Evolutionary conservation across 257 asterid genomes (phyloP).

Genomic region (Ballota nigra): DNA sequence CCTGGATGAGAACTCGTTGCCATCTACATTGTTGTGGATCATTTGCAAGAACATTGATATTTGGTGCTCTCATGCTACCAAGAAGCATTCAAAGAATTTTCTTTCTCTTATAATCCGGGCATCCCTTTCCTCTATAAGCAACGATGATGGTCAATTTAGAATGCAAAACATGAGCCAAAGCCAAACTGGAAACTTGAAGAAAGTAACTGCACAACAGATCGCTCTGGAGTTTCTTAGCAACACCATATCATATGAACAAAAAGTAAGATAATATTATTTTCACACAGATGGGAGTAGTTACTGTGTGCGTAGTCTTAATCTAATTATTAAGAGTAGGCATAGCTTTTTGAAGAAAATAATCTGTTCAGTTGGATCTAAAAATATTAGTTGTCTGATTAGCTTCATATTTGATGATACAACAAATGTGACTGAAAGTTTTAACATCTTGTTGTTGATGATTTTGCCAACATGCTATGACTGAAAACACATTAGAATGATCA

Average conservation of each 20-base stretch:
- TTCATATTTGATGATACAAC: not conserved
- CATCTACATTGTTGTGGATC: conserved; percentile 58
- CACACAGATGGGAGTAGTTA: not conserved
- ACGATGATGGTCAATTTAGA: conserved; percentile 24
- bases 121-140: conserved; percentile 39
- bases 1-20: conserved; percentile 50
- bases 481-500: not conserved
- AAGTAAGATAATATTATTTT: conserved; percentile 45
- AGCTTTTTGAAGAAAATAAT: conserved; percentile 3
- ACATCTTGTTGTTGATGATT: conserved; percentile 11
- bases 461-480: not conserved
- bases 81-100: conserved; percentile 66
- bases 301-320: not conserved
- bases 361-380: not conserved
- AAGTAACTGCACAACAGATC: conserved; percentile 44
- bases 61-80: conserved; percentile 76
- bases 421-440: not conserved
- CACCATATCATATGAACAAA: conserved; percentile 66
- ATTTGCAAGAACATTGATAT: conserved; percentile 67
- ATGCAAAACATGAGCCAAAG: conserved; percentile 23
- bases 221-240: conserved; percentile 67
- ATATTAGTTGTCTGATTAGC: not conserved
- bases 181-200: conserved; percentile 37
- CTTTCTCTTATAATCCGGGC: conserved; percentile 46
- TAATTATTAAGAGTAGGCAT: not conserved